Evolutionary conservation across 2,329 filamentous ascomycete genomes (phyloP).

Genomic region (Pseudocercospora fuligena): DNA sequence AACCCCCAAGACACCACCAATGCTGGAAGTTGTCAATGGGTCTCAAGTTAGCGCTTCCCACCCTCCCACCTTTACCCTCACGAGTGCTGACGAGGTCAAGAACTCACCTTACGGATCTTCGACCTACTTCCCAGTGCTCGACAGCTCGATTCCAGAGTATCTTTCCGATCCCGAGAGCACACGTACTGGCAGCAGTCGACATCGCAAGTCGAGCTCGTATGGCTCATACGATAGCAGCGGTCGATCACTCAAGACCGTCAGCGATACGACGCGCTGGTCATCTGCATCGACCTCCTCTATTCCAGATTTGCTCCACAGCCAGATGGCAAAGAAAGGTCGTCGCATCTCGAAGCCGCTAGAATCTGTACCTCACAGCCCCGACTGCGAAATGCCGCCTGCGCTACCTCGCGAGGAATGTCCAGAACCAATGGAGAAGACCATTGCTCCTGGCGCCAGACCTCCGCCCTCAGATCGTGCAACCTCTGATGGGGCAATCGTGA

Average conservation of each 20-base stretch:
- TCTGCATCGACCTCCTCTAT: constrained; percentile 35
- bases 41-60: constrained; percentile 20
- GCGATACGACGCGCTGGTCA: constrained; percentile 36
- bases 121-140: constrained; percentile 29
- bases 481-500: constrained; percentile 16
- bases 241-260: constrained; percentile 23
- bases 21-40: constrained; percentile 15
- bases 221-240: constrained; percentile 34
- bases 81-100: constrained; percentile 15
- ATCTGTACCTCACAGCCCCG: constrained; percentile 34
- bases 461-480: constrained; percentile 5
- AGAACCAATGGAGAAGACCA: constrained; percentile 9
- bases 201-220: constrained; percentile 37
- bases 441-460: constrained; percentile 5
- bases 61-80: constrained; percentile 25
- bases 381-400: constrained; percentile 12
- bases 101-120: constrained; percentile 20
- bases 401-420: constrained; percentile 2
- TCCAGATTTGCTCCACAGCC: constrained; percentile 38
- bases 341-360: constrained; percentile 31
- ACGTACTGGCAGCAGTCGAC: constrained; percentile 26
- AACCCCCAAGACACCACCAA: constrained; percentile 17
- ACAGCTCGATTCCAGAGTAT: constrained; percentile 29
- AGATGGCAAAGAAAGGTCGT: constrained; percentile 25
- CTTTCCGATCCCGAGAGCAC: constrained; percentile 36